Evolutionary conservation across 2,329 filamentous ascomycete genomes (phyloP).

Genomic region (Gremmenia infestans): DNA sequence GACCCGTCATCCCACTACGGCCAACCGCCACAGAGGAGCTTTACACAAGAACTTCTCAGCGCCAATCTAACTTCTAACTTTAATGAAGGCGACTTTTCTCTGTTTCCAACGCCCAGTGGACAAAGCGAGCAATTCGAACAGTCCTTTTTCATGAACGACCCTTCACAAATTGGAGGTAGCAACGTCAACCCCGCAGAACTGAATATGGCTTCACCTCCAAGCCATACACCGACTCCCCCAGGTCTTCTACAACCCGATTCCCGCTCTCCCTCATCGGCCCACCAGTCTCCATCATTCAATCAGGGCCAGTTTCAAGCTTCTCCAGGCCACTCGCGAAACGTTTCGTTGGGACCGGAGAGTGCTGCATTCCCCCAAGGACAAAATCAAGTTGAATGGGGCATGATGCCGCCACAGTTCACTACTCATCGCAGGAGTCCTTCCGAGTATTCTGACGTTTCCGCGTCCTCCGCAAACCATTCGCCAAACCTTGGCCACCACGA

Average conservation of each 20-base stretch:
- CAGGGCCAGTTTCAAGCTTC: slow-evolving; percentile 29
- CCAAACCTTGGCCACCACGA: slow-evolving; percentile 77
- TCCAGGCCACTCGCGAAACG: slow-evolving; percentile 29
- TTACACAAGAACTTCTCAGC: slow-evolving; percentile 42
- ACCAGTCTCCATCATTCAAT: slow-evolving; percentile 30
- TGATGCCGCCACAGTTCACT: slow-evolving; percentile 60
- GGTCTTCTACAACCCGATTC: slow-evolving; percentile 26
- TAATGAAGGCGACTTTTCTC: slow-evolving; percentile 54
- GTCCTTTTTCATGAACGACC: slow-evolving; percentile 54
- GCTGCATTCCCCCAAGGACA: slow-evolving; percentile 46
- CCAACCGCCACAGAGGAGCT: slow-evolving; percentile 44
- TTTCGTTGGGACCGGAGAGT: slow-evolving; percentile 32
- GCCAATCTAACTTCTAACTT: slow-evolving; percentile 48
- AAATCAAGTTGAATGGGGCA: slow-evolving; percentile 51
- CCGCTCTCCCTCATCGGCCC: slow-evolving; percentile 31
- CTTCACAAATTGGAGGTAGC: slow-evolving; percentile 37
- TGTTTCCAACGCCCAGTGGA: slow-evolving; percentile 54
- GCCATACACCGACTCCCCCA: slow-evolving; percentile 27
- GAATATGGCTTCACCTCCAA: slow-evolving; percentile 42
- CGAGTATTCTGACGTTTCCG: slow-evolving; percentile 87
- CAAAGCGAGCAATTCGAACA: slow-evolving; percentile 55
- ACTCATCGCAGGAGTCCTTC: slow-evolving; percentile 80
- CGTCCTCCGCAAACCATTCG: slow-evolving; percentile 79
- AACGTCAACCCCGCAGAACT: slow-evolving; percentile 42
- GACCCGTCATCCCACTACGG: slow-evolving; percentile 30